Conservation (phyloP, 2,329 filamentous ascomycete genomes). For the Colletotrichum ledebouriae region DNA sequence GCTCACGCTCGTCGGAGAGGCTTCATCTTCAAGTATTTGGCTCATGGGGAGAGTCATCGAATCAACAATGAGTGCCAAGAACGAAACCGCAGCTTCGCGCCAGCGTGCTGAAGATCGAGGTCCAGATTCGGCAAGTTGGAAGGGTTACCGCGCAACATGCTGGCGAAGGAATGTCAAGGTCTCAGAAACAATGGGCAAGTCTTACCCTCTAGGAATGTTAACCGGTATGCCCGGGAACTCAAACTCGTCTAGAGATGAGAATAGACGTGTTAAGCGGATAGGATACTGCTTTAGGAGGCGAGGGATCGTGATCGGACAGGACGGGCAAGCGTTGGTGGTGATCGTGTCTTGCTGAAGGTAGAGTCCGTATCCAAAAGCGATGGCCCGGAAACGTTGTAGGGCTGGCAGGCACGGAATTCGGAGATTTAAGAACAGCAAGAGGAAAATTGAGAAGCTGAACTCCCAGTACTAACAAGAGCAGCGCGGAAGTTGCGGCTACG, state of each 20-base stretch:
- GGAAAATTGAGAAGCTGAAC: neutral
- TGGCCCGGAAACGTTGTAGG: constrained; percentile 6
- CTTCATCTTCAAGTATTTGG: constrained; percentile 26
- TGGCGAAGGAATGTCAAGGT: constrained; percentile 33
- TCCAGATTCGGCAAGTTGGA: constrained; percentile 10
- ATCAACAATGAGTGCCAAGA: constrained; percentile 18
- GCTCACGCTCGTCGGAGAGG: neutral
- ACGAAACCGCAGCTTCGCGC: constrained; percentile 4
- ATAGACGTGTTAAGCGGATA: neutral
- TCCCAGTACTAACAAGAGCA: neutral
- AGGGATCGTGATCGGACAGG: constrained; percentile 19
- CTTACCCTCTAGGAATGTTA: constrained; percentile 42
- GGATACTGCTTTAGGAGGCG: constrained; percentile 10
- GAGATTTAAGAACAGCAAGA: neutral
- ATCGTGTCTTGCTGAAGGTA: constrained; percentile 19
- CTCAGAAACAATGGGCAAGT: constrained; percentile 39
- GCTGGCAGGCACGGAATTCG: neutral
- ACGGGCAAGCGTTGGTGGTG: neutral
- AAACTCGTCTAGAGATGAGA: neutral
- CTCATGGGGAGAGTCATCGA: constrained; percentile 2
- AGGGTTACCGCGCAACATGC: constrained; percentile 41
- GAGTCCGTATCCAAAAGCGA: constrained; percentile 8
- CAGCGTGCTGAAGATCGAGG: neutral
- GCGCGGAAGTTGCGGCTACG: neutral
- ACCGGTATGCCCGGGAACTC: constrained; percentile 31